A percentile compares a stretch with the other conserved stretches of the same genome.
These are phyloP conservation scores for Pleurozium schreberi DNA, from an alignment of 225 moss, liverwort and hornwort species.

Conservation along the genomic window DNA sequence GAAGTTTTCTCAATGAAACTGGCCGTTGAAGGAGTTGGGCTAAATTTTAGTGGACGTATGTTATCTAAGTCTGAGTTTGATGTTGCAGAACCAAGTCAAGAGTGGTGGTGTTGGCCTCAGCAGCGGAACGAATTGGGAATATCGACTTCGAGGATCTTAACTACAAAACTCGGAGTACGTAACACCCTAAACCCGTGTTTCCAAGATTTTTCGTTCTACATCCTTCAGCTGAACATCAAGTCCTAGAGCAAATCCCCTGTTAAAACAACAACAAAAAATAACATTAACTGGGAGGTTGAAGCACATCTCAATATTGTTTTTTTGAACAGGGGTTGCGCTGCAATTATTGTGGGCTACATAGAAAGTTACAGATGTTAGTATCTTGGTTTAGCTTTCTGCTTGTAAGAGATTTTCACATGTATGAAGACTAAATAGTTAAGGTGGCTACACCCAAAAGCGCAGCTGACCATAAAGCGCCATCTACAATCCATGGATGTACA, in stretches of 20 bases:
- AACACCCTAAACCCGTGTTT: neutral
- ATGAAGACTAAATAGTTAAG: neutral
- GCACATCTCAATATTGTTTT: neutral
- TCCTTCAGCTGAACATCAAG: neutral
- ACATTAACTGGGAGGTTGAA: neutral
- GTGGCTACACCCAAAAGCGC: too few relatives aligned
- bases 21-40: neutral
- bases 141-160: constrained; percentile 73
- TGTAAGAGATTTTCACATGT: too few relatives aligned
- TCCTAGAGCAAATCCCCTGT: neutral
- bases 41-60: neutral
- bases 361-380: neutral
- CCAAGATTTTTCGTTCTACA: neutral
- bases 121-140: constrained; percentile 57
- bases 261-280: neutral
- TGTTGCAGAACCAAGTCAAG: constrained; percentile 56
- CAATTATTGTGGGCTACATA: neutral
- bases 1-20: neutral
- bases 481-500: too few relatives aligned
- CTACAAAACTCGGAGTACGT: constrained; percentile 52
- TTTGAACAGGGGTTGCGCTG: neutral
- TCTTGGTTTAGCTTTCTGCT: neutral
- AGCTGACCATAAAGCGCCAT: too few relatives aligned
- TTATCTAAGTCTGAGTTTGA: neutral
- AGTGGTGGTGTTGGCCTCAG: constrained; percentile 65